Conservation (phyloP, 2,329 filamentous ascomycete species). For the Talaromyces sp. region DNA sequence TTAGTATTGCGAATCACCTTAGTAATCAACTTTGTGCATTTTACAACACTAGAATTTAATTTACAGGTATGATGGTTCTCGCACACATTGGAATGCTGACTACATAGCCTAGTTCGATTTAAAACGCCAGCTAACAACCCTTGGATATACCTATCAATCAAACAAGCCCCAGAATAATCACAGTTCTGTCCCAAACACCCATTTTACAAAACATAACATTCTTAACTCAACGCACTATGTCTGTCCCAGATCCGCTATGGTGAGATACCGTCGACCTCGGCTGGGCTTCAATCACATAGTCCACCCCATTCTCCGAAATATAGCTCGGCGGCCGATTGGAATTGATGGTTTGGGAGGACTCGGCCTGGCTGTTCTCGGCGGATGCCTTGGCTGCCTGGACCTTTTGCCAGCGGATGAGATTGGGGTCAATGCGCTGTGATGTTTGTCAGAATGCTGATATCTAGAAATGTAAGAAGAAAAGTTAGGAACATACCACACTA, state of each 20-base stretch:
- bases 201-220: background rate
- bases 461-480: background rate
- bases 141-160: background rate
- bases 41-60: background rate
- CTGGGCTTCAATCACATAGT: slow-evolving; percentile 65
- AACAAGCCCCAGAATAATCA: background rate
- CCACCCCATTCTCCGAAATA: slow-evolving; percentile 67
- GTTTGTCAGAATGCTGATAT: background rate
- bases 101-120: background rate
- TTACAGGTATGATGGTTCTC: background rate
- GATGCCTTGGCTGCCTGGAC: slow-evolving; percentile 35
- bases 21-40: background rate
- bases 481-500: slow-evolving; percentile 62
- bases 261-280: slow-evolving; percentile 50
- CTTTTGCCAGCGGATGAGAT: slow-evolving; percentile 76
- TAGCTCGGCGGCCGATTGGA: slow-evolving; percentile 67
- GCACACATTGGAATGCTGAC: background rate
- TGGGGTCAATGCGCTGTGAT: slow-evolving; percentile 67
- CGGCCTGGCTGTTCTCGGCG: background rate
- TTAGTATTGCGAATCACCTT: background rate
- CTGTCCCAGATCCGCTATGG: background rate
- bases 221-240: background rate
- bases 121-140: background rate
- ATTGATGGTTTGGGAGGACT: slow-evolving; percentile 16
- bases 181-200: background rate